These are phyloP conservation scores for Tetrapisispora taiwanensis DNA, from an alignment of 805 yeast species.

Conservation along the genomic window DNA sequence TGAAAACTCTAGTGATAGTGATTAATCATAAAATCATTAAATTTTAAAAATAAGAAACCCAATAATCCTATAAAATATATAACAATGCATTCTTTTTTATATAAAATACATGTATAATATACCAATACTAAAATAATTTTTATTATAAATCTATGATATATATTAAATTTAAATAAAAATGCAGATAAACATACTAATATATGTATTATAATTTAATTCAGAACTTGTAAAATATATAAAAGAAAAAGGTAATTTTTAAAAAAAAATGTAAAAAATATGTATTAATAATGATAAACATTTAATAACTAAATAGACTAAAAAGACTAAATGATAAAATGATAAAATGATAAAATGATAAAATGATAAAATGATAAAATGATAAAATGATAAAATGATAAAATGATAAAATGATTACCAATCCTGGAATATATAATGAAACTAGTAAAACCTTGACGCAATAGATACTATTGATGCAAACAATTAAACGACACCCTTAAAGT, in stretches of 20 bases:
- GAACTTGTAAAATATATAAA: too few species aligned
- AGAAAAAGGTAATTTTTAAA: too few species aligned
- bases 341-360: neutral
- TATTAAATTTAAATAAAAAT: too few species aligned
- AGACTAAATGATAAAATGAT: neutral
- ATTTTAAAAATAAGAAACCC: neutral
- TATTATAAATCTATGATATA: too few species aligned
- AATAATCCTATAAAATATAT: neutral
- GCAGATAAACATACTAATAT: too few species aligned
- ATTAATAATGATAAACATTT: neutral
- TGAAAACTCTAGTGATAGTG: slow-evolving; percentile 16
- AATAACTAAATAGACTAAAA: neutral
- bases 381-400: neutral
- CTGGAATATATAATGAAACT: neutral
- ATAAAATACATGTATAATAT: slow-evolving; percentile 2
- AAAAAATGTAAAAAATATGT: too few species aligned
- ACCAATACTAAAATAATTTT: neutral
- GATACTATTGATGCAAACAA: neutral
- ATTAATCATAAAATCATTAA: slow-evolving; percentile 4
- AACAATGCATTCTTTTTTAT: slow-evolving; percentile 1
- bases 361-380: neutral
- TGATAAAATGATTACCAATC: neutral
- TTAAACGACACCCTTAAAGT: neutral
- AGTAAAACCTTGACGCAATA: neutral
- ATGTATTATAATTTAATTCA: too few species aligned